Conservation (phyloP, 495 filamentous ascomycete species). For the Daldinia decipiens region DNA sequence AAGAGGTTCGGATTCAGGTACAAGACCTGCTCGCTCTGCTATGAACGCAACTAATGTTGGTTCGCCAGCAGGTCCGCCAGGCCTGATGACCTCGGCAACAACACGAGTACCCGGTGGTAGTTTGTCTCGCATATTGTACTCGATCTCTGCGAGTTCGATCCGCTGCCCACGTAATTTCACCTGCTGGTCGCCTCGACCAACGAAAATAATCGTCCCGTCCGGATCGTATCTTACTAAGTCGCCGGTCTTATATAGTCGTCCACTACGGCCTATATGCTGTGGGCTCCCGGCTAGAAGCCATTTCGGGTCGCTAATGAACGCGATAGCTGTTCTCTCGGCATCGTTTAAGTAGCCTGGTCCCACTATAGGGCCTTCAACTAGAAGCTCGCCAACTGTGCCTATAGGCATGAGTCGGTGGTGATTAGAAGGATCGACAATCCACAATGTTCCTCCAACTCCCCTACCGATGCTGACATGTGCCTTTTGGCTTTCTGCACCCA, state of each 20-base stretch:
- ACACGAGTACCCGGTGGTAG: conserved; percentile 50
- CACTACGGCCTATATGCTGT: conserved; percentile 52
- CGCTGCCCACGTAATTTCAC: conserved; percentile 74
- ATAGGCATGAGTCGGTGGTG: conserved; percentile 64
- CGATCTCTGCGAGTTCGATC: conserved; percentile 73
- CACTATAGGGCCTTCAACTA: conserved; percentile 69
- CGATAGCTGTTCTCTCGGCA: conserved; percentile 53
- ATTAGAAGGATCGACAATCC: conserved; percentile 68
- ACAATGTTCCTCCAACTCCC: conserved; percentile 57
- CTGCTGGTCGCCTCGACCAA: conserved; percentile 71
- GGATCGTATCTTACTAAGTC: conserved; percentile 70
- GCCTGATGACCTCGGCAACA: conserved; percentile 57
- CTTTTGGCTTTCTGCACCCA: conserved; percentile 46
- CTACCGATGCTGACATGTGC: conserved; percentile 53
- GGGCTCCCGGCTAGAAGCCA: conserved; percentile 60
- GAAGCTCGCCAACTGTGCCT: conserved; percentile 68
- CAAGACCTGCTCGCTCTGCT: conserved; percentile 44
- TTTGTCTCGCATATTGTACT: conserved; percentile 61
- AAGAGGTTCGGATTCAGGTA: conserved; percentile 33
- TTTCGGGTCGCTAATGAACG: conserved; percentile 61
- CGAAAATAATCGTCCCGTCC: conserved; percentile 68
- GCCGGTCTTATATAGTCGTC: conserved; percentile 74
- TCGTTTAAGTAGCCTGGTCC: conserved; percentile 61
- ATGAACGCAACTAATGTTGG: conserved; percentile 56
- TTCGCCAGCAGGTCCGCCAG: conserved; percentile 49